Evolutionary conservation across 768 basidiomycete genomes (phyloP), one percentile per base, ranked within the genome.

Genomic region (Tylopilus subfusipes): DNA sequence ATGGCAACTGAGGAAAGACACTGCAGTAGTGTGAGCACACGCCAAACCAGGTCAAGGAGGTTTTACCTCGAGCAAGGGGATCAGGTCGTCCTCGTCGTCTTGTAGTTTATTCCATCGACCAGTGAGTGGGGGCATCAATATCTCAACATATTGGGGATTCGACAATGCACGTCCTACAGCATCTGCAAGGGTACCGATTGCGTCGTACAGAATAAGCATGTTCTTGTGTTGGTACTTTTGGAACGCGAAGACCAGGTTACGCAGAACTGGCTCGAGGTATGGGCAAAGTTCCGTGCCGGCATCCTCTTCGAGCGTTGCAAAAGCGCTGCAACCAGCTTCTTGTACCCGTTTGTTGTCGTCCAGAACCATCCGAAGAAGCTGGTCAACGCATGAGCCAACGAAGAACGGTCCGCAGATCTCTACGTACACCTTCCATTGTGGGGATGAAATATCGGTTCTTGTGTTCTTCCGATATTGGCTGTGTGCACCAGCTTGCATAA

Each of bases 161-260:
- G 89, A 85, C 57, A 99, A 74, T 6, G 93, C 90, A 36, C 85
- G 69, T 4, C 95, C 95, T 42, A 99, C 97, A 5, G 95, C 93
- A 66, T 99, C 97, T 8, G 97, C 97, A 34, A 99, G 78, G 1
- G 97, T 99, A 8, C 97, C 97, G 43, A 99, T 89, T n/a, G 97
- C 97, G 64, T 99, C 97, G 67, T 98, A 98, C 30, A 99, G 75
- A 56, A 98, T 99, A 61, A 99, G 82, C 82, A 98, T 87, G 69
- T 99, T 99, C 81, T 98, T 98, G 73, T 97, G 95, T 68, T 99
- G 97, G 72, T 99, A 99, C 74, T 97, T 98, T 53, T 90, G 84
- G 72, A 98, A 99, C 1, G 97, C 97, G 59, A 92, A 85, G 34
- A 98, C 95, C 50, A 99, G 79, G 71, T 98, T 98, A 50, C 90